Evolutionary conservation across 2,329 filamentous ascomycete genomes (phyloP), one percentile per base, ranked within the genome.

Genomic region (Diaporthe caulivora): DNA sequence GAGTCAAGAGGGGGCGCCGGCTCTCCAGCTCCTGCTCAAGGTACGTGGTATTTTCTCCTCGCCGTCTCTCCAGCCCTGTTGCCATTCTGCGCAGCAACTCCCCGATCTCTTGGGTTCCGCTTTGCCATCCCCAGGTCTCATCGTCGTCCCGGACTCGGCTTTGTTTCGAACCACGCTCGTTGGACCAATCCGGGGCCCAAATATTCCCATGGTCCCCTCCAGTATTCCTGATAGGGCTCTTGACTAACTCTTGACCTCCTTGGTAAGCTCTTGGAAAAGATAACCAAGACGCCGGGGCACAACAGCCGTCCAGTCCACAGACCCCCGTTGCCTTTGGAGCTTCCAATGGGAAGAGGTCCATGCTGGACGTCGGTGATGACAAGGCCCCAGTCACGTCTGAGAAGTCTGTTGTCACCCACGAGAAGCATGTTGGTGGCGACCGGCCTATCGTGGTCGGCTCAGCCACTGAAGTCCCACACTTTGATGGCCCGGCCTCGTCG

Each of bases 391-490:
- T 51, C 62, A 53, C 62, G 15, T 53, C 62, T 9, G 62, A 67
- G 62, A 40, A 67, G 47, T 5, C 44, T 40, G 62, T 40, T n/a
- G 62, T 70, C 65, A 44, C 37, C 51, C 51, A 76, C 55, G 71
- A 74, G 57, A 70, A 75, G 70, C 74, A 75, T 74, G 47, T 53
- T 29, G 17, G 47, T 67, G 62, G 47, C 31, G 31, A 67, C 40
- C 21, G n/a, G n/a, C 31, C 31, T 5, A n/a, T 37, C 13, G n/a
- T 15, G 13, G 62, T 37, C n/a, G 31, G 29, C 47, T 34, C 62
- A 7, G 44, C 60, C 44, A 34, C 29, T 11, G 42, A 64, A 31
- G 60, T 34, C 26, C 29, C 42, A 21, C 13, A 53, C 62, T 67
- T 51, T 40, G 31, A 53, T 17, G 62, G 62, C 47, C 47, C 44